Base-by-base conservation (phyloP, 495 filamentous ascomycete species). In the Acidiella bohemica region DNA sequence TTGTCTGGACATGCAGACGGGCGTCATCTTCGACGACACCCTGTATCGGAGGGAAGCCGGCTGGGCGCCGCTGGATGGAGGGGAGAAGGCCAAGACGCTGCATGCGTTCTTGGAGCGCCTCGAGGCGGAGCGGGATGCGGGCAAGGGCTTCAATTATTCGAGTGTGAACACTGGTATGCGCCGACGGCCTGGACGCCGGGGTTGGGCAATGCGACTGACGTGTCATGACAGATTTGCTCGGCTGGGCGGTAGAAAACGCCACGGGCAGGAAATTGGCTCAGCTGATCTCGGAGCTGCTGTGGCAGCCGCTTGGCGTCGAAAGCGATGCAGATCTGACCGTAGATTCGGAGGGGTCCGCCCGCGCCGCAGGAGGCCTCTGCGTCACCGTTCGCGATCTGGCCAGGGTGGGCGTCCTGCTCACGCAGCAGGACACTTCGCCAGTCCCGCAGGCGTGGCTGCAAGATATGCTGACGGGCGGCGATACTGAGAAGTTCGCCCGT, bases 221-320 rank as follows among this genome's bases (percentile, higher is more conserved):
- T n/a, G n/a, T n/a, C n/a, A n/a, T n/a, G n/a, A n/a, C n/a, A n/a
- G 44, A 47, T 42, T 21, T 47, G 4, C 27, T 47, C 4, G 44
- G 44, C 17, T 47, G 29, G 44, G 37, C 22, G 17, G 3, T 46
- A 1, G 43, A 46, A 22, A 13, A 18, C 10, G 44, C 38, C 2
- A 35, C 30, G 3, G 38, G 38, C 3, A 35, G 25, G 37, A 42
- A 42, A 17, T 18, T 47, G 6, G 37, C 44, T 10, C 37, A 47
- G 2, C 21, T 42, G 20, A 42, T 47, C 20, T 20, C 16, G 4
- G 44, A 47, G 44, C 31, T 47, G 17, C 22, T 47, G 11, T 47
- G 44, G 44, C 18, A 42, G 24, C 44, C 44, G n/a, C 35, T 47
- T 37, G 37, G 38, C 4, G 44, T 38, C 4, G 44, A 47, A 25